Evolutionary conservation across 768 basidiomycete species (phyloP), one percentile per base, ranked within the genome.

Genomic region (Clitopilus passeckerianus): DNA sequence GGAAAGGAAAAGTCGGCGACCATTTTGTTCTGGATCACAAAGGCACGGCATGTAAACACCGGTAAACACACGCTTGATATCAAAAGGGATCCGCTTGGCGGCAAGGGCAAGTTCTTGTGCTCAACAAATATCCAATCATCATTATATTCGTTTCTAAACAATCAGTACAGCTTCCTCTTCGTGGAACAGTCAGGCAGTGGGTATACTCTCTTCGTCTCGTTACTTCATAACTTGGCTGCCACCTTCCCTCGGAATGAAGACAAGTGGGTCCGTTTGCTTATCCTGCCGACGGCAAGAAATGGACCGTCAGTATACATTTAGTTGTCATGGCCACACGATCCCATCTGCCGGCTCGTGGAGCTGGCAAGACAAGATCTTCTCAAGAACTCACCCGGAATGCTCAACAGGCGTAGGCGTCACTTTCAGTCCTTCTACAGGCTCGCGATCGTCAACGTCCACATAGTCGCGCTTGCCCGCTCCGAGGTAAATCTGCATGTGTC

Each of bases 391-490:
- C 90, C 90, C 90, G 54, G 90, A 91, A 71, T 92, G 91, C 58
- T 75, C 71, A 43, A 91, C 80, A 12, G 72, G 69, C 14, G 85
- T 86, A 10, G 90, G 89, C 22, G 81, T 85, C 65, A 84, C 79
- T 69, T 75, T 80, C 24, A 67, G 66, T 5, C 84, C 87, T 58
- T 83, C 79, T 22, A 86, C 83, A 10, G 76, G 72, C 12, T 71
- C 72, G 34, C 93, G 84, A 54, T 85, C 73, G 0, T 83, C 82
- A 15, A 92, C 71, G 18, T 83, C 78, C 34, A 90, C 82, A 71
- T 90, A 96, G 58, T 89, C 85, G 44, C 94, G 85, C 70, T 86
- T 87, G 15, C 80, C 74, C 6, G 83, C 74, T 5, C 94, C 94
- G 15, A 93, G 82, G 66, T 91, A 96, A 56, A 95, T 83, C 88